These are phyloP conservation scores for Alternaria sp. DNA, from an alignment of 2,329 filamentous ascomycete genomes.

Conservation along the genomic window DNA sequence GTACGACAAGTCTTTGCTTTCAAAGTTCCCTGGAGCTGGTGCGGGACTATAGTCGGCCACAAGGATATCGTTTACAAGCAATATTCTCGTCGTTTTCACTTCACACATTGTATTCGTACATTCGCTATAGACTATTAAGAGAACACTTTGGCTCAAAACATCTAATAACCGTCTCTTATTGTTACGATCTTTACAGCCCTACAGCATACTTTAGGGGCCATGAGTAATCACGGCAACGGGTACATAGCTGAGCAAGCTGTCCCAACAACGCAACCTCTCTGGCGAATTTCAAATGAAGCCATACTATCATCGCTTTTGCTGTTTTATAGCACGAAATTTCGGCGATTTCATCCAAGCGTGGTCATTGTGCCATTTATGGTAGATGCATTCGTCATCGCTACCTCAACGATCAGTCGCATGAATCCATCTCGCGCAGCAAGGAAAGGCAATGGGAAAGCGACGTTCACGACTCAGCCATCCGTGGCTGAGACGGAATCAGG, in stretches of 20 bases:
- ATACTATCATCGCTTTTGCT: not conserved
- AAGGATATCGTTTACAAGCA: not conserved
- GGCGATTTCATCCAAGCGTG: not conserved
- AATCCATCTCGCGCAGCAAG: too few species aligned
- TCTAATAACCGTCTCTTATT: not conserved
- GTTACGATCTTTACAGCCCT: not conserved
- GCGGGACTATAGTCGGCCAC: not conserved
- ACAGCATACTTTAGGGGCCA: not conserved
- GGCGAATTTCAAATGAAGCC: not conserved
- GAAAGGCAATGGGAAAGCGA: not conserved
- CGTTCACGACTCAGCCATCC: not conserved
- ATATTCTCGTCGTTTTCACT: not conserved
- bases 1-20: slow-evolving; percentile 26
- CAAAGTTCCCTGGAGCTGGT: slow-evolving; percentile 25
- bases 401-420: too few species aligned
- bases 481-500: not conserved
- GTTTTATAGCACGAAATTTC: not conserved
- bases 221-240: not conserved
- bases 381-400: too few species aligned
- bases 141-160: not conserved
- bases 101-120: not conserved
- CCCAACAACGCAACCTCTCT: not conserved
- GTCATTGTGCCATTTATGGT: too few species aligned
- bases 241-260: not conserved
- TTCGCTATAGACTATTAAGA: not conserved